Evolutionary conservation across 257 asterid species (phyloP), one percentile per base, ranked within the genome.

Genomic region (Solanum medicagineum): DNA sequence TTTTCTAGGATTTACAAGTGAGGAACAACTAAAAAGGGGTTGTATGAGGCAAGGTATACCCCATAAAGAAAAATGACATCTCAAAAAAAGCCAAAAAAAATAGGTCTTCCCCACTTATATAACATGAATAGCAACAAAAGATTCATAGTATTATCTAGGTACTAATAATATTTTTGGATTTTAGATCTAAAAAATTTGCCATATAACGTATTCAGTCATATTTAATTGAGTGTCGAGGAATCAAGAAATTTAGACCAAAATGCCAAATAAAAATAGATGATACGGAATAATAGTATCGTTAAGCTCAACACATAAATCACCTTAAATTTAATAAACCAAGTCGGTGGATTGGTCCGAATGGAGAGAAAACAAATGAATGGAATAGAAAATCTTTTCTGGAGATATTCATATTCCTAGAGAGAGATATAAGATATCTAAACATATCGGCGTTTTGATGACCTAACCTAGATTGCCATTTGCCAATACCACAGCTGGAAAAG

Each of bases 11-110:
- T 53, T 53, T 11, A 44, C 36, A 85, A 60, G 84, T 85, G 86
- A 84, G 86, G 81, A 85, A 85, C 90, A 86, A 80, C 87, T 75
- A 57, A 84, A 88, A 80, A 84, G 84, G 81, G 66, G 69, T 4
- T 15, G 42, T 60, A 26, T 26, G 83, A 66, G 77, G 66, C 85
- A 88, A 42, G 63, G 88, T 81, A 83, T 85, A 22, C 83, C 90
- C 88, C 88, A 53, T 63, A 74, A 51, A 82, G 24, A 65, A 68
- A 63, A 86, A 63, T 85, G 86, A 54, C 86, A 63, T 84, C 51
- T 62, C 51, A 44, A n/a, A 57, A 84, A 55, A 81, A 45, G n/a
- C 10, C 84, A 22, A 68, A 68, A 70, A 69, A 40, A 4, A 3
- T 70, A 40, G 80, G 80, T 8, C 29, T 70, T 80, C 51, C 81